Conservation (phyloP, 2,329 filamentous ascomycete genomes). For the Fusarium anthophilum region DNA sequence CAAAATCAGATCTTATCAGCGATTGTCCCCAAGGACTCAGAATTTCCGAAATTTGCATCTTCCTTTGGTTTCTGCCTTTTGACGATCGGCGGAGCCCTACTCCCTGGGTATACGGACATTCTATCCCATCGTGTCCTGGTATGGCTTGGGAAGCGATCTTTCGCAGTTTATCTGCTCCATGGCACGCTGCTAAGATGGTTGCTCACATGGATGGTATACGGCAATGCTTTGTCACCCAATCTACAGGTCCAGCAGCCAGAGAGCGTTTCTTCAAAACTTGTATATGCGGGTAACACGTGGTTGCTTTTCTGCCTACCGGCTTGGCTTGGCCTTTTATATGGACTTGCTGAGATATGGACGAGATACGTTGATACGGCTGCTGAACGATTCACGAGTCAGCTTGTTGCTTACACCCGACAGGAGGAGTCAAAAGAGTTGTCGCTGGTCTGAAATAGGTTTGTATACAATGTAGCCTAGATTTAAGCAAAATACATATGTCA, state of each 20-base stretch:
- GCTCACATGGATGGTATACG: neutral
- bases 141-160: neutral
- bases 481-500: neutral
- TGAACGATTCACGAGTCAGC: neutral
- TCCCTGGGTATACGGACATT: neutral
- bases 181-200: neutral
- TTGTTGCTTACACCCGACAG: neutral
- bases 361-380: neutral
- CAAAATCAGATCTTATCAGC: neutral
- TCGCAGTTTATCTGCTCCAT: neutral
- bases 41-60: neutral
- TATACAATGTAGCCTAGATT: neutral
- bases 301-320: neutral
- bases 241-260: neutral
- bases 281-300: neutral
- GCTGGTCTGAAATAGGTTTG: neutral
- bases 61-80: neutral
- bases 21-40: neutral
- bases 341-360: neutral
- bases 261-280: neutral
- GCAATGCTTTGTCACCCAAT: neutral
- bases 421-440: neutral
- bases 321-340: neutral
- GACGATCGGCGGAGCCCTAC: neutral
- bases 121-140: neutral